phyloP scores from a whole-genome alignment of 768 basidiomycete species.

The Tremella mesenterica region DNA sequence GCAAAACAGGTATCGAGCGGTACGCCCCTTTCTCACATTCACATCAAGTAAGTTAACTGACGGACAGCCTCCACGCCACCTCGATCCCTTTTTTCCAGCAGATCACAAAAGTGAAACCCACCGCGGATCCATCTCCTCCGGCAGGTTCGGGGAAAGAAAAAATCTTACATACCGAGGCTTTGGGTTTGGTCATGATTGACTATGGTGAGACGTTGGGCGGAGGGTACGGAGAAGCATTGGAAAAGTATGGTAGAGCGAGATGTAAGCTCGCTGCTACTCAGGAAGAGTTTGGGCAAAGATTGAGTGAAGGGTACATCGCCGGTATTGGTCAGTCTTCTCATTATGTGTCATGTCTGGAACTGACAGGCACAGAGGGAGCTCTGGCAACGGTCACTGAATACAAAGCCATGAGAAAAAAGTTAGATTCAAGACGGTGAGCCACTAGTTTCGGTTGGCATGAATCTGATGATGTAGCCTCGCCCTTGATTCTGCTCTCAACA shows the following conservation, averaged over 20 bases:
- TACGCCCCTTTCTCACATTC: slow-evolving; percentile 46
- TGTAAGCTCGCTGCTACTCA: slow-evolving; percentile 72
- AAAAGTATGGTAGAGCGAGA: slow-evolving; percentile 70
- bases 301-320: slow-evolving; percentile 64
- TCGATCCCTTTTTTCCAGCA: slow-evolving; percentile 61
- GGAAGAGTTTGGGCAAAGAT: slow-evolving; percentile 64
- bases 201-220: slow-evolving; percentile 75
- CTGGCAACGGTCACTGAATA: slow-evolving; percentile 75
- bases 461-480: slow-evolving; percentile 52
- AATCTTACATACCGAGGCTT: slow-evolving; percentile 62
- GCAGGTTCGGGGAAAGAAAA: slow-evolving; percentile 55
- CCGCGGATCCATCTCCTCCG: slow-evolving; percentile 52
- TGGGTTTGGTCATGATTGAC: slow-evolving; percentile 77
- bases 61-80: slow-evolving; percentile 58
- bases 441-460: background rate
- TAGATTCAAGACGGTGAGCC: slow-evolving; percentile 69
- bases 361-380: slow-evolving; percentile 47
- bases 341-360: too few relatives aligned
- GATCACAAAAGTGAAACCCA: slow-evolving; percentile 63
- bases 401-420: slow-evolving; percentile 68
- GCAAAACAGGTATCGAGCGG: slow-evolving; percentile 65
- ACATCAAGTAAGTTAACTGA: background rate
- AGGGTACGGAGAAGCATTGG: slow-evolving; percentile 60
- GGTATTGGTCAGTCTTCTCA: slow-evolving; percentile 51
- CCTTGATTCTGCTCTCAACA: slow-evolving; percentile 65